Evolutionary conservation across 2,329 filamentous ascomycete species (phyloP).

Genomic region (Xylaria polymorpha): DNA sequence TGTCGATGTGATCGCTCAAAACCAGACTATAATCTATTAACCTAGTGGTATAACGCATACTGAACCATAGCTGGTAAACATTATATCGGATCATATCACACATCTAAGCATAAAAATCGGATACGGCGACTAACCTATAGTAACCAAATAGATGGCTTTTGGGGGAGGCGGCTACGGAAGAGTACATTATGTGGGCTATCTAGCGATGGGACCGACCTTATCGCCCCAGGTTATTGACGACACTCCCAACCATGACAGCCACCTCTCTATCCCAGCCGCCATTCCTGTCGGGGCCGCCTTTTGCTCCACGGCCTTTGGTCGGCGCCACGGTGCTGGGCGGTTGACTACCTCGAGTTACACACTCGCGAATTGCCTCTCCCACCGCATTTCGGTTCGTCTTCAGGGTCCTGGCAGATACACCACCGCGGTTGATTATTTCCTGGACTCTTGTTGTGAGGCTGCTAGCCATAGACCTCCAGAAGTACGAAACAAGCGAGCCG

Average conservation of each 20-base stretch:
- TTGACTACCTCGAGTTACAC: slow-evolving; percentile 81
- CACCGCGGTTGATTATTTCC: slow-evolving; percentile 85
- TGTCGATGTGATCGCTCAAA: not conserved
- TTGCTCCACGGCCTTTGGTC: slow-evolving; percentile 56
- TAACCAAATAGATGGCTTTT: not conserved
- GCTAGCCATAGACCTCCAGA: slow-evolving; percentile 90
- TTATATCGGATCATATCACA: not conserved
- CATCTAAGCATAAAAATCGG: not conserved
- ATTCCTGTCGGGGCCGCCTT: slow-evolving; percentile 57
- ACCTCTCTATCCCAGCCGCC: slow-evolving; percentile 87
- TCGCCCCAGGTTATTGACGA: slow-evolving; percentile 69
- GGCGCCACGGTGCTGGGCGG: slow-evolving; percentile 66
- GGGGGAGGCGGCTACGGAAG: not conserved
- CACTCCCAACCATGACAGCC: slow-evolving; percentile 91
- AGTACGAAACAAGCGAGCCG: slow-evolving; percentile 86
- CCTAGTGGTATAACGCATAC: not conserved
- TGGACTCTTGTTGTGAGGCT: slow-evolving; percentile 81
- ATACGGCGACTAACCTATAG: not conserved
- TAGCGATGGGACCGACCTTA: slow-evolving; percentile 38
- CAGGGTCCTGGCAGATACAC: slow-evolving; percentile 84
- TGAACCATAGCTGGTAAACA: not conserved
- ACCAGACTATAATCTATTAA: not conserved
- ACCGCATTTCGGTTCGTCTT: slow-evolving; percentile 79
- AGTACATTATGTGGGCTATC: not conserved
- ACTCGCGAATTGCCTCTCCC: slow-evolving; percentile 81